A percentile compares a stretch with the other conserved stretches of the same genome.
Conservation (phyloP, 768 basidiomycete species). For the Porphyrellus cyaneotinctus region DNA sequence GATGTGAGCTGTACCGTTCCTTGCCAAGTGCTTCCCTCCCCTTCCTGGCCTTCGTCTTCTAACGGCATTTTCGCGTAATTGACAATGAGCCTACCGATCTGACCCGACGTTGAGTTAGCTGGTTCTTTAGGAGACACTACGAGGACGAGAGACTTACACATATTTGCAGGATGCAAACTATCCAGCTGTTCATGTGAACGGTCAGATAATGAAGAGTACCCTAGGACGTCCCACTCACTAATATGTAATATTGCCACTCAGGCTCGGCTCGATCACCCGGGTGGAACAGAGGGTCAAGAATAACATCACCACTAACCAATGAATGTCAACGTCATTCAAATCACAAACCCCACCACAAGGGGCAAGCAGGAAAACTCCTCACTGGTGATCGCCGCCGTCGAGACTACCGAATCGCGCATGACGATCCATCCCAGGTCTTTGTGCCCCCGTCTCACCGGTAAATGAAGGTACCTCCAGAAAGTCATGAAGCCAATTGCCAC, state of each 20-base stretch:
- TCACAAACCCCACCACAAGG: background rate
- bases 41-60: background rate
- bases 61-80: conserved; percentile 8
- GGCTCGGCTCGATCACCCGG: conserved; percentile 7
- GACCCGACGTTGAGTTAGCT: background rate
- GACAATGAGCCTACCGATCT: conserved; percentile 19
- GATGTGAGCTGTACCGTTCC: conserved; percentile 15
- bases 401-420: conserved; percentile 16
- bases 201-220: background rate
- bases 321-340: background rate
- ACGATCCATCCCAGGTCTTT: conserved; percentile 4
- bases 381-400: conserved; percentile 14
- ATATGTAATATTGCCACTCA: conserved; percentile 20
- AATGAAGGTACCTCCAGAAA: conserved; percentile 13
- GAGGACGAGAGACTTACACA: conserved; percentile 12
- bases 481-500: conserved; percentile 15
- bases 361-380: background rate
- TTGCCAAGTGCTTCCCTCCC: background rate
- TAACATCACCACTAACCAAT: conserved; percentile 11
- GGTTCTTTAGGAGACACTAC: background rate
- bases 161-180: conserved; percentile 15
- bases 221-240: conserved; percentile 9
- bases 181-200: conserved; percentile 12
- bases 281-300: conserved; percentile 18
- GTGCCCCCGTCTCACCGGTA: conserved; percentile 9